Conservation (phyloP, 2,329 filamentous ascomycete species). For the Dactylellina cionopaga region DNA sequence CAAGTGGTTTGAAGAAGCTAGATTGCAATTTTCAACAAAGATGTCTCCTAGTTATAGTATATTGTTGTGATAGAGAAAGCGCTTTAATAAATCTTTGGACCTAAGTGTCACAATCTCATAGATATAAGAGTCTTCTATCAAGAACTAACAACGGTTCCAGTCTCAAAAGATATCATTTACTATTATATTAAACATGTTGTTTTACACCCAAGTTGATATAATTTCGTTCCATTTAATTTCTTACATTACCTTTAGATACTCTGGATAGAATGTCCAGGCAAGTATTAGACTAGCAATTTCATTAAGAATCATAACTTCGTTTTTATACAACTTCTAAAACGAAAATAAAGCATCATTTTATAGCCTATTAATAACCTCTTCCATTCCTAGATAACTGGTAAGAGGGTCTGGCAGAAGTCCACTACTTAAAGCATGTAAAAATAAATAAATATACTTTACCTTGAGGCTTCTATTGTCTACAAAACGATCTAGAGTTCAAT, state of each 20-base stretch:
- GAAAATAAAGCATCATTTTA: conserved; percentile 65
- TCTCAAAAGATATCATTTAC: conserved; percentile 61
- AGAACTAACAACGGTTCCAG: conserved; percentile 20
- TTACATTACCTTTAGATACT: conserved; percentile 63
- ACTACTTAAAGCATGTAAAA: conserved; percentile 68
- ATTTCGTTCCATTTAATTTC: conserved; percentile 61
- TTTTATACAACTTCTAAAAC: conserved; percentile 61
- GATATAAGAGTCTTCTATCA: neutral
- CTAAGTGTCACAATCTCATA: neutral
- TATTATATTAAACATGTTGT: conserved; percentile 61
- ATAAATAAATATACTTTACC: conserved; percentile 66
- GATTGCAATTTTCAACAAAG: neutral
- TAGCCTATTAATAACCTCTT: conserved; percentile 66
- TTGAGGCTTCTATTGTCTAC: conserved; percentile 65
- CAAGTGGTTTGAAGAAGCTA: neutral
- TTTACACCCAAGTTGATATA: conserved; percentile 62
- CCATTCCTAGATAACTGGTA: conserved; percentile 66
- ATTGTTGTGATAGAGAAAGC: conserved; percentile 16
- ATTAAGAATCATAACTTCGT: conserved; percentile 60
- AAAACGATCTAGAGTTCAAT: conserved; percentile 65
- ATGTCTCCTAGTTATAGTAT: conserved; percentile 11
- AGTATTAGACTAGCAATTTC: conserved; percentile 63
- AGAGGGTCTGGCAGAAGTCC: conserved; percentile 66
- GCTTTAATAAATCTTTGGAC: conserved; percentile 1
- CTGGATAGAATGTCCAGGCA: conserved; percentile 63